Conservation (phyloP, 176 grass and related monocot genomes). For the Cocos nucifera region DNA sequence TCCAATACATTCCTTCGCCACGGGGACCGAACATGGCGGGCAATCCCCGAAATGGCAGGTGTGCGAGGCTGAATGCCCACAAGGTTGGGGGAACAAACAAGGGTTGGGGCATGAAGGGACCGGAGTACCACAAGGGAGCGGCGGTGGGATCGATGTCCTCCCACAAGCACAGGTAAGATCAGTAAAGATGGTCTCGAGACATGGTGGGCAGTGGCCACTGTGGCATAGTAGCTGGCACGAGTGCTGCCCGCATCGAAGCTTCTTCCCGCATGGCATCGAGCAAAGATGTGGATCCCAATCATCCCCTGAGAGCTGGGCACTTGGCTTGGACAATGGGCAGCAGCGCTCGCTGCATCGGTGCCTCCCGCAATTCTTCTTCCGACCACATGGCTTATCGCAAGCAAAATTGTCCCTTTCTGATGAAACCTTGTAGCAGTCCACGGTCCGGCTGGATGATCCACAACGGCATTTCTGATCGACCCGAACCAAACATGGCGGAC, state of each 20-base stretch:
- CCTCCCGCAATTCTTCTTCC: slow-evolving; percentile 89
- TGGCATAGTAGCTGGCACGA: slow-evolving; percentile 74
- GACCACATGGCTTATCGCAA: slow-evolving; percentile 71
- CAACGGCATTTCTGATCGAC: slow-evolving; percentile 83
- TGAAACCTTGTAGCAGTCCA: slow-evolving; percentile 63
- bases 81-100: slow-evolving; percentile 63
- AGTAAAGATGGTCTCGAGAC: slow-evolving; percentile 80
- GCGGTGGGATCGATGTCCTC: slow-evolving; percentile 65
- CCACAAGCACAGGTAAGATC: slow-evolving; percentile 87
- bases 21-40: slow-evolving; percentile 54
- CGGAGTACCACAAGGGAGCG: slow-evolving; percentile 68
- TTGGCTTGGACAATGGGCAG: slow-evolving; percentile 45
- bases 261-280: slow-evolving; percentile 79
- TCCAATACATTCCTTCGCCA: slow-evolving; percentile 72
- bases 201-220: slow-evolving; percentile 70
- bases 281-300: slow-evolving; percentile 79
- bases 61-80: slow-evolving; percentile 61
- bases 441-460: slow-evolving; percentile 40
- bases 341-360: slow-evolving; percentile 81
- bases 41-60: slow-evolving; percentile 89
- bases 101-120: slow-evolving; percentile 61
- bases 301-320: slow-evolving; percentile 18
- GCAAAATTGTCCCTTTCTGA: slow-evolving; percentile 33
- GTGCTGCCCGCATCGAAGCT: slow-evolving; percentile 77
- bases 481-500: slow-evolving; percentile 48